Conservation (phyloP, 257 asterid species). For the Scutellaria barbata region DNA sequence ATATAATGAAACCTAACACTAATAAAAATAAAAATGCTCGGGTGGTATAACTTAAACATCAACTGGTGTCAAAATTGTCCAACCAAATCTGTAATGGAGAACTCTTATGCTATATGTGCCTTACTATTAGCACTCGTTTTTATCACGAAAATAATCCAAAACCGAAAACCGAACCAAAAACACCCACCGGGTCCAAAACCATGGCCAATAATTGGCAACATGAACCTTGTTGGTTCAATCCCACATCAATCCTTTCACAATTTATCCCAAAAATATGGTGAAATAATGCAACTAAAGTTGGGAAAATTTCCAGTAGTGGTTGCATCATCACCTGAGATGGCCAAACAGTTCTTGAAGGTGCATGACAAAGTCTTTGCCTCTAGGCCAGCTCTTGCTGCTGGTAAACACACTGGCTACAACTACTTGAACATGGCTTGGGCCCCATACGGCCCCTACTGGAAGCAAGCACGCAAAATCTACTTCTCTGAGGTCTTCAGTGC, state of each 20-base stretch:
- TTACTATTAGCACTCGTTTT: too few species aligned
- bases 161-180: too few species aligned
- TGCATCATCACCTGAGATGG: constrained; percentile 57
- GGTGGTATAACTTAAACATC: too few species aligned
- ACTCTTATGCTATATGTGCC: too few species aligned
- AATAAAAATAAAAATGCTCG: too few species aligned
- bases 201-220: constrained; percentile 30
- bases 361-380: constrained; percentile 48
- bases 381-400: constrained; percentile 48
- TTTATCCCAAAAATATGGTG: constrained; percentile 49
- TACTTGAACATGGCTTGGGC: constrained; percentile 42
- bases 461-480: constrained; percentile 43
- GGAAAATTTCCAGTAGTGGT: constrained; percentile 43
- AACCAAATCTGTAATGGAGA: too few species aligned
- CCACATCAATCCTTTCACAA: constrained; percentile 44
- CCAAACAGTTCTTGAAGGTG: constrained; percentile 42
- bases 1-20: too few species aligned
- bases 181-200: constrained; percentile 30
- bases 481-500: constrained; percentile 29
- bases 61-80: too few species aligned
- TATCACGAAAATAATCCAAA: too few species aligned
- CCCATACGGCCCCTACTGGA: constrained; percentile 49
- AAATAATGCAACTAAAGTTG: constrained; percentile 46
- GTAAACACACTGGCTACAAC: constrained; percentile 37
- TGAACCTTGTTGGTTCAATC: constrained; percentile 45